A percentile compares a stretch with the other conserved stretches of the same genome.
Evolutionary conservation across 1,284 basidiomycete genomes (phyloP).

Genomic region (Ustilago lituana): DNA sequence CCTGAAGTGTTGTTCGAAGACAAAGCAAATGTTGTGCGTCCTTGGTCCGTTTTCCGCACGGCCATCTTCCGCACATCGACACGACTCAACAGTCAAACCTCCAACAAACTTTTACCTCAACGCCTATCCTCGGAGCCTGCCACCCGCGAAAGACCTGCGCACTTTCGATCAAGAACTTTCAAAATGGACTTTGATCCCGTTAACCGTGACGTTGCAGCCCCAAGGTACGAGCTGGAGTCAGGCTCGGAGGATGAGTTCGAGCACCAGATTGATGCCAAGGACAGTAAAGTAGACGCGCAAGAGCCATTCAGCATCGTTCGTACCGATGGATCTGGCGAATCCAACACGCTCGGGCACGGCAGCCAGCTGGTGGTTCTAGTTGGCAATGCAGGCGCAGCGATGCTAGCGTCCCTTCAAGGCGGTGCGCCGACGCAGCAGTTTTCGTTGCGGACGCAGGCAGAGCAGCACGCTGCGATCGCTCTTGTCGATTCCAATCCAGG

Average conservation of each 20-base stretch:
- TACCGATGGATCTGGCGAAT: neutral
- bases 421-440: constrained; percentile 9
- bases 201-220: constrained; percentile 26
- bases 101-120: too few relatives aligned
- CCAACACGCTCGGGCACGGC: neutral
- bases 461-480: constrained; percentile 25
- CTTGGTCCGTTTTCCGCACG: neutral
- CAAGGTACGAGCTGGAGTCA: constrained; percentile 43
- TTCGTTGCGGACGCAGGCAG: constrained; percentile 9
- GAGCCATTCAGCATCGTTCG: constrained; percentile 9
- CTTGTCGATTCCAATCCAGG: constrained; percentile 1
- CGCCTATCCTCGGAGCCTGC: too few relatives aligned
- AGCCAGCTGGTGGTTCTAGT: constrained; percentile 21
- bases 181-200: constrained; percentile 43
- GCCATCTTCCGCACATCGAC: too few relatives aligned
- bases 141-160: too few relatives aligned
- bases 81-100: too few relatives aligned
- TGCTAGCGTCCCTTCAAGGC: constrained; percentile 12
- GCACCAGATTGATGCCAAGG: neutral
- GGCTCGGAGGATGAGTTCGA: constrained; percentile 45
- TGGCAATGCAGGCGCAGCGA: constrained; percentile 15
- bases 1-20: constrained; percentile 14
- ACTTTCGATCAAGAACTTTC: too few relatives aligned
- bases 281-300: neutral
- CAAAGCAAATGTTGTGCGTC: constrained; percentile 11